phyloP scores from a whole-genome alignment of 495 filamentous ascomycete species.

The Cryomyces minteri region DNA sequence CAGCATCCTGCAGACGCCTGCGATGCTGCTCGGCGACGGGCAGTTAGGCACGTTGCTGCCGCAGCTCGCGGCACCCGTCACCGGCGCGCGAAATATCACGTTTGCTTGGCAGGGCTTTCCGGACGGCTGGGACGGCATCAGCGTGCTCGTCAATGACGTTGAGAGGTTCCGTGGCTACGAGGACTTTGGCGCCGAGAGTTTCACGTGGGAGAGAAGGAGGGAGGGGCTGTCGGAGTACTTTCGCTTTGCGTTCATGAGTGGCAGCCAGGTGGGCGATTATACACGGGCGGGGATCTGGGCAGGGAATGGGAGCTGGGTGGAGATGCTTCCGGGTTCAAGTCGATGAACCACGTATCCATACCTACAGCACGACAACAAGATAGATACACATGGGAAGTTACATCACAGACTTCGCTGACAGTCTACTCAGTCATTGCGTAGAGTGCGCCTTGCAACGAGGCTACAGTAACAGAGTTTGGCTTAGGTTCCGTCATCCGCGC shows the following conservation, averaged over 20 bases:
- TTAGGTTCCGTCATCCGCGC: no score
- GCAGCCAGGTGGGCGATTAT: slow-evolving; percentile 51
- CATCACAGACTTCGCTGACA: no score
- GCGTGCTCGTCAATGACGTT: slow-evolving; percentile 85
- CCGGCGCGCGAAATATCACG: slow-evolving; percentile 30
- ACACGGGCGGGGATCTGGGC: slow-evolving; percentile 68
- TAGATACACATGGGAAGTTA: background rate
- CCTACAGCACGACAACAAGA: background rate
- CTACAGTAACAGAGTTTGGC: no score
- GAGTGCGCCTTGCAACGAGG: no score
- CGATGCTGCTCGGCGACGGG: slow-evolving; percentile 44
- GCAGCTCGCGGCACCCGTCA: slow-evolving; percentile 28
- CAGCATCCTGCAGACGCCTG: slow-evolving; percentile 60
- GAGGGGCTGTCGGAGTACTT: slow-evolving; percentile 49
- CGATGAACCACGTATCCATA: background rate
- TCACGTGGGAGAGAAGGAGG: slow-evolving; percentile 11
- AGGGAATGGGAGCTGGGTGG: slow-evolving; percentile 46
- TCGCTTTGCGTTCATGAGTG: slow-evolving; percentile 63
- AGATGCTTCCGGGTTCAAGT: slow-evolving; percentile 27
- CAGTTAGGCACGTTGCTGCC: slow-evolving; percentile 55
- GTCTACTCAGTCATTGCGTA: no score
- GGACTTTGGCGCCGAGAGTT: slow-evolving; percentile 7
- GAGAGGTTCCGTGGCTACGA: slow-evolving; percentile 41
- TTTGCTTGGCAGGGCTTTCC: slow-evolving; percentile 34
- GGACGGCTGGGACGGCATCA: slow-evolving; percentile 50